Percentiles rank a stretch among this genome's conserved stretches.
Conservation (phyloP, 352 stramenopile species). For the Phytophthora ohioensis region DNA sequence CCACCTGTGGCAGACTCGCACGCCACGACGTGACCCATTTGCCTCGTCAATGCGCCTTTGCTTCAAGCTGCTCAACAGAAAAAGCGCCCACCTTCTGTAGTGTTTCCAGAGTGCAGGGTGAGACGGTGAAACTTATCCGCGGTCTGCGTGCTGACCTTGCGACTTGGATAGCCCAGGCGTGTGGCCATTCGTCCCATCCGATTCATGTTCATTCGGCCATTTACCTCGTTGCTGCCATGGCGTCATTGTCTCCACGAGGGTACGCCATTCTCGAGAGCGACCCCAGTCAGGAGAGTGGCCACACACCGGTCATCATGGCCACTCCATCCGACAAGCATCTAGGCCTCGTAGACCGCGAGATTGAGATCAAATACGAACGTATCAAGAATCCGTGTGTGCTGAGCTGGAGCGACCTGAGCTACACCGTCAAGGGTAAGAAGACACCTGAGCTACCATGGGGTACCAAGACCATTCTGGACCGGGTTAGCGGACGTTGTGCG, state of each 20-base stretch:
- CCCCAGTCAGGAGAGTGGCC: slow-evolving; percentile 17
- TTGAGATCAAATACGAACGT: slow-evolving; percentile 30
- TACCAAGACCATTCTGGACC: slow-evolving; percentile 54
- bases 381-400: slow-evolving; percentile 44
- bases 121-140: slow-evolving; percentile 11
- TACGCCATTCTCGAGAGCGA: slow-evolving; percentile 29
- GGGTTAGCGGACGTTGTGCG: slow-evolving; percentile 57
- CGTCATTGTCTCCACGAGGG: slow-evolving; percentile 21
- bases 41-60: background rate
- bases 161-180: slow-evolving; percentile 16
- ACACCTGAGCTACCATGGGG: slow-evolving; percentile 13
- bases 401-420: slow-evolving; percentile 57
- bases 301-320: background rate
- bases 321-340: slow-evolving; percentile 4
- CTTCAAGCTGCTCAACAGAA: slow-evolving; percentile 3
- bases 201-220: slow-evolving; percentile 28
- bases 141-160: background rate
- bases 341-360: slow-evolving; percentile 10
- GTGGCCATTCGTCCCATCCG: background rate
- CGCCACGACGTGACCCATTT: slow-evolving; percentile 1
- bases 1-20: slow-evolving; percentile 9
- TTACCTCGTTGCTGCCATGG: slow-evolving; percentile 14
- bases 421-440: slow-evolving; percentile 37
- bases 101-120: slow-evolving; percentile 5
- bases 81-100: slow-evolving; percentile 1